Conservation (phyloP, 352 stramenopile genomes). For the Phytophthora podocarpi region DNA sequence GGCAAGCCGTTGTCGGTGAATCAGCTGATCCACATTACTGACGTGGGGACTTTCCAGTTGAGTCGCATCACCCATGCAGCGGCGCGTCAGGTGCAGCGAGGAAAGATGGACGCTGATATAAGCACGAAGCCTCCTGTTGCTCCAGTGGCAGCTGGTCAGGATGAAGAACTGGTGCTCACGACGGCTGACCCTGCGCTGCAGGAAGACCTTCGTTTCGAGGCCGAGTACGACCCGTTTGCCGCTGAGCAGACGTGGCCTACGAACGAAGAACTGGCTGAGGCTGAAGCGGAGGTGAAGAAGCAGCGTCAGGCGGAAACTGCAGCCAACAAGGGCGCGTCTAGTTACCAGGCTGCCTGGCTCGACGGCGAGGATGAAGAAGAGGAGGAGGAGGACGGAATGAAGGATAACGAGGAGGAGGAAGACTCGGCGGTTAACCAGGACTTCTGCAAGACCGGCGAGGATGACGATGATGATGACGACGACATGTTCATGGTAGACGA, state of each 20-base stretch:
- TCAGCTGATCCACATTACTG: constrained; percentile 96
- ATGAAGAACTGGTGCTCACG: constrained; percentile 60
- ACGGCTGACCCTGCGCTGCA: constrained; percentile 65
- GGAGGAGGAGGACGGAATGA: constrained; percentile 60
- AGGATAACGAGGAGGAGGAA: constrained; percentile 63
- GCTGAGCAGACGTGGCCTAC: constrained; percentile 98
- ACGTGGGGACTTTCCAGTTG: constrained; percentile 95
- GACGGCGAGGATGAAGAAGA: constrained; percentile 77
- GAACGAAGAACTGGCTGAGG: constrained; percentile 94
- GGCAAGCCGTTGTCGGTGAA: constrained; percentile 95
- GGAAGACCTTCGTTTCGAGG: constrained; percentile 87
- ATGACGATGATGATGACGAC: constrained; percentile 72
- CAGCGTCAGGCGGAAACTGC: constrained; percentile 49
- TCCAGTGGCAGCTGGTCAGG: constrained; percentile 16
- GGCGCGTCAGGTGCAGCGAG: constrained; percentile 51
- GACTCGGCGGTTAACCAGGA: constrained; percentile 60
- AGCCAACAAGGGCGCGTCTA: constrained; percentile 75
- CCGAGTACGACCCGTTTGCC: constrained; percentile 93
- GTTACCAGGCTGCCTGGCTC: constrained; percentile 96
- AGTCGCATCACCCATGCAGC: constrained; percentile 64
- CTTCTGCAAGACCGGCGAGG: constrained; percentile 84
- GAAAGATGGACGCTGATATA: constrained; percentile 43
- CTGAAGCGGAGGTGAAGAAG: constrained; percentile 67
- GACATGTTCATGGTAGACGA: constrained; percentile 83
- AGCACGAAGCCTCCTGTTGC: constrained; percentile 21